Evolutionary conservation across 2,329 filamentous ascomycete species (phyloP).

Genomic region (Penicillium sp.): DNA sequence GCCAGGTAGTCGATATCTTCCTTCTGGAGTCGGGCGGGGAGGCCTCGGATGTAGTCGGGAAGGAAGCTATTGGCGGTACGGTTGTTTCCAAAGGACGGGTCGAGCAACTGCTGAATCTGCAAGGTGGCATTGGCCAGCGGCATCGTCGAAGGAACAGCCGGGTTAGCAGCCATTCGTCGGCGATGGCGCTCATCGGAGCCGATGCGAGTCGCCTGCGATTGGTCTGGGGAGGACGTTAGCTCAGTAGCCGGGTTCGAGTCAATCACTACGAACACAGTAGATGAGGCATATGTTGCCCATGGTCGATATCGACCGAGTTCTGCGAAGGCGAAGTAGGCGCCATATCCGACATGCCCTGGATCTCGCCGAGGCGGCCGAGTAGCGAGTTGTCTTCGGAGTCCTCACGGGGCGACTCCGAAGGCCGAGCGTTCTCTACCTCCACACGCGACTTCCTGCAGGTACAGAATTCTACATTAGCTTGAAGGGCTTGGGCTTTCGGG

Average conservation of each 20-base stretch:
- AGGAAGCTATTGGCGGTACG: constrained; percentile 50
- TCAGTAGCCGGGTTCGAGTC: neutral
- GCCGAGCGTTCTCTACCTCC: constrained; percentile 37
- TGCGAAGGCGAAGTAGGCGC: constrained; percentile 44
- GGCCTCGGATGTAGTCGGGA: constrained; percentile 72
- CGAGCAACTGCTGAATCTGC: constrained; percentile 38
- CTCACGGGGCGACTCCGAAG: constrained; percentile 36
- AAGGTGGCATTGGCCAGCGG: constrained; percentile 37
- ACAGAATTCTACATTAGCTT: constrained; percentile 14
- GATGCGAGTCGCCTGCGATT: constrained; percentile 44
- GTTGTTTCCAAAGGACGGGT: constrained; percentile 49
- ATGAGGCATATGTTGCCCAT: constrained; percentile 61
- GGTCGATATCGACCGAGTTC: constrained; percentile 48
- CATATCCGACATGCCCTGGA: constrained; percentile 31
- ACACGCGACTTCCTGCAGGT: constrained; percentile 40
- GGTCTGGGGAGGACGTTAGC: constrained; percentile 20
- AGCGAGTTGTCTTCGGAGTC: constrained; percentile 34
- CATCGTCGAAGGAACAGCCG: constrained; percentile 38
- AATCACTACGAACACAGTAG: constrained; percentile 56
- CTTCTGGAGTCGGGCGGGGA: constrained; percentile 71
- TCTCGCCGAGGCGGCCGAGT: constrained; percentile 29
- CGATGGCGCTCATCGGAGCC: constrained; percentile 46
- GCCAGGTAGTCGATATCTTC: constrained; percentile 83
- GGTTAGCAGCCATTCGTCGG: constrained; percentile 47
- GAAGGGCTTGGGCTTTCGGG: neutral